Evolutionary conservation across 2,329 filamentous ascomycete species (phyloP).

Genomic region (Gaeumannomyces sp.): DNA sequence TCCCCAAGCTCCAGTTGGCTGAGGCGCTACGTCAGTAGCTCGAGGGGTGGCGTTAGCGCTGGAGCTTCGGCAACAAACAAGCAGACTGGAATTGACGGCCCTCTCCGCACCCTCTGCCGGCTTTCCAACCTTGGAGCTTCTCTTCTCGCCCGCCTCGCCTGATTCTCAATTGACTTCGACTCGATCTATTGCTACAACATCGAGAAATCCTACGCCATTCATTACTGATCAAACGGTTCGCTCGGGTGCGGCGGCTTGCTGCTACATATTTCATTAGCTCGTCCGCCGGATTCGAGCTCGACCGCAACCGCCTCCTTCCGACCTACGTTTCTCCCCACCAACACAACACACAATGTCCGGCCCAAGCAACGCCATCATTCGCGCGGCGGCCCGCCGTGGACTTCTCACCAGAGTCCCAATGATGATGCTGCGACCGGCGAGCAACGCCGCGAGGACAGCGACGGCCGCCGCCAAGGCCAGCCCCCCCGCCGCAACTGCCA

Average conservation of each 20-base stretch:
- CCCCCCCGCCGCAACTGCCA: too few species aligned
- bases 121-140: not conserved
- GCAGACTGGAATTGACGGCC: not conserved
- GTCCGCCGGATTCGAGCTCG: not conserved
- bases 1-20: not conserved
- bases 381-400: too few species aligned
- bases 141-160: not conserved
- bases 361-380: not conserved
- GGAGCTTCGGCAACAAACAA: not conserved
- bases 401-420: not conserved
- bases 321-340: not conserved
- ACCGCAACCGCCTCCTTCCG: not conserved
- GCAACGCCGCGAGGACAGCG: not conserved
- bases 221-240: not conserved
- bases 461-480: not conserved
- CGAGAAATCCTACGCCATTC: not conserved
- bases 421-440: not conserved
- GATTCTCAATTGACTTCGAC: not conserved
- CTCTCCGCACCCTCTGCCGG: not conserved
- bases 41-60: slow-evolving; percentile 7
- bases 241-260: not conserved
- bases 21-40: slow-evolving; percentile 1
- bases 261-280: not conserved
- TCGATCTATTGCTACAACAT: not conserved
- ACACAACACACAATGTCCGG: not conserved